Evolutionary conservation across 164 flowering plant species (phyloP), one percentile per base, ranked within the genome.

Genomic region (Magnolia changhungtana): DNA sequence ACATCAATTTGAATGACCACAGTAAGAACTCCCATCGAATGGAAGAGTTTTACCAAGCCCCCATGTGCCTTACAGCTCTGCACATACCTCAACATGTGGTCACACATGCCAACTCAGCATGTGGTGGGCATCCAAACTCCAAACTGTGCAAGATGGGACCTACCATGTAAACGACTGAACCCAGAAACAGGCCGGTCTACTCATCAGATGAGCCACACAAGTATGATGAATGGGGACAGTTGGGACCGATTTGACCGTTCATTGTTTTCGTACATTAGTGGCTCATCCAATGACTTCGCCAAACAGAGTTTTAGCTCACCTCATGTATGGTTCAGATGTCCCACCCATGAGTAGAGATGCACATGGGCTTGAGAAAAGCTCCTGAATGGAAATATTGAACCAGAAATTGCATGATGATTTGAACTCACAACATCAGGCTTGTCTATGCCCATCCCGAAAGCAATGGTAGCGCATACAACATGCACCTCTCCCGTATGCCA

Each of bases 381-480:
- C 21, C 11, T 8, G 23, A 6, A 72, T 20, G 72, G 37, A 58
- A 67, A 23, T 20, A 6, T 31, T 73, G 49, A 78, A 67, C 63
- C 6, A 24, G 68, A 31, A 5, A 77, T 5, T 59, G 72, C 29
- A 86, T 52, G 3, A 58, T 31, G 45, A 59, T 52, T 69, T 68
- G 21, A 64, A 94, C 98, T 89, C 78, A 96, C 99, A 78, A 96
- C 99, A 83, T 96, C 92, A 71, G 99, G 89, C 82, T 94, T 96
- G 85, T 96, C 97, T 75, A 96, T 96, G 75, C 99, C 99, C 99
- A 96, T 96, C 69, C 98, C 98, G 81, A 94, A 96, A 76, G 99
- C 99, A 75, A 94, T 94, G 14, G 98, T 96, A 61, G 98, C 99
- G 82, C 98, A 94, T 24, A 94, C 94, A 77, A 96, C 86, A 58